phyloP scores from a whole-genome alignment of 1,284 basidiomycete genomes.

The Inonotus obliquus region DNA sequence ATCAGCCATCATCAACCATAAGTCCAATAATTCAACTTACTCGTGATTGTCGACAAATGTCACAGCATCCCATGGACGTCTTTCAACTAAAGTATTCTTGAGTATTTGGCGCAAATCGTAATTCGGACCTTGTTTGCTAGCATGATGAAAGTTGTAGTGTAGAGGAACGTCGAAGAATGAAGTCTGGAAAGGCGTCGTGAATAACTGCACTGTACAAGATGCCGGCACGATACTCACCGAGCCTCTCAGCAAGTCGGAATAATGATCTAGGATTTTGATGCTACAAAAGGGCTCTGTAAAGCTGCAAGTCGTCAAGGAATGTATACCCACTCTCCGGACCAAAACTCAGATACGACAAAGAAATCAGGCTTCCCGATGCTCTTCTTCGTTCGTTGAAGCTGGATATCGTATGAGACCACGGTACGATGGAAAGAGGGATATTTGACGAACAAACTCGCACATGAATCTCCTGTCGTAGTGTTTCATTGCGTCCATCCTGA shows the following conservation, averaged over 20 bases:
- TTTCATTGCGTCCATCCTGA: constrained; percentile 87
- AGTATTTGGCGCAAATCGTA: constrained; percentile 68
- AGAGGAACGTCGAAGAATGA: constrained; percentile 79
- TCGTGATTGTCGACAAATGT: constrained; percentile 85
- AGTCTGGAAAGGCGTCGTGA: constrained; percentile 39
- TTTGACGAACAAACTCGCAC: constrained; percentile 52
- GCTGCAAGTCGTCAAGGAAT: too few relatives aligned
- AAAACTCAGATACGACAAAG: constrained; percentile 73
- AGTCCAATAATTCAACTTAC: constrained; percentile 41
- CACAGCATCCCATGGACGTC: constrained; percentile 64
- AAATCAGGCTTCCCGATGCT: constrained; percentile 42
- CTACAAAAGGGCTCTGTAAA: too few relatives aligned
- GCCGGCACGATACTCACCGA: too few relatives aligned
- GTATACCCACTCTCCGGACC: constrained; percentile 47
- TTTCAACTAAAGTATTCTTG: constrained; percentile 49
- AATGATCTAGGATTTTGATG: too few relatives aligned
- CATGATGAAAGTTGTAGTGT: constrained; percentile 65
- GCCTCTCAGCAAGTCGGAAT: too few relatives aligned
- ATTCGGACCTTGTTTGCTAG: constrained; percentile 50
- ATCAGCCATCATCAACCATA: constrained; percentile 7
- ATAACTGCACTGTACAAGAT: too few relatives aligned
- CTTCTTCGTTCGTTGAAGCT: constrained; percentile 51
- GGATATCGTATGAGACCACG: not conserved
- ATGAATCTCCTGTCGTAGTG: constrained; percentile 70
- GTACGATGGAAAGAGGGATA: not conserved